Base-by-base conservation (phyloP, 768 basidiomycete species). In the Udeniomyces megalosporus region DNA sequence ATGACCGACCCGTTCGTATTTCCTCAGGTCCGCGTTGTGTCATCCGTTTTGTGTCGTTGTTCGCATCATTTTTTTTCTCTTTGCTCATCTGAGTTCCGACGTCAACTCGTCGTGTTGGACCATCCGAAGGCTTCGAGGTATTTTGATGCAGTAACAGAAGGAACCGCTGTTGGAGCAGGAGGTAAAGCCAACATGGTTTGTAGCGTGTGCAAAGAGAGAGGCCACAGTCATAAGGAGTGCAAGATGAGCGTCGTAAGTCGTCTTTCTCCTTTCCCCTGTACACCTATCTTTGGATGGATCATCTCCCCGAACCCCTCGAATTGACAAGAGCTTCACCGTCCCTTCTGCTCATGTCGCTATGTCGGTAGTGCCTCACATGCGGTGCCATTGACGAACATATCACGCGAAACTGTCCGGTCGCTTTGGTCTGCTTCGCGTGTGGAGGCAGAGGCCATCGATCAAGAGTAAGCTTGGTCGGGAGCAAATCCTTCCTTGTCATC, bases 351-450 rank as follows among this genome's bases (percentile, higher is more conserved):
- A 1, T 48, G 11, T 47, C 45, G 17, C 55, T 57, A 24, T 48
- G 22, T 31, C 26, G 24, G 22, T 38, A 65, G 63, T 65, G 63
- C 35, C 46, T 65, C n/a, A 65, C 63, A 1, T 65, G 63, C 46
- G 63, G 63, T 24, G 63, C 57, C 14, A 44, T 58, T 2, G 58
- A 65, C 35, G 57, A 59, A 38, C 63, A 65, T 28, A 42, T 24
- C 6, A 65, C 63, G 15, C 58, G 63, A 22, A 65, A 50, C n/a
- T 65, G 63, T 26, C 63, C 63, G 5, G 57, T 65, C 15, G 63
- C 63, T 24, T 47, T 65, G n/a, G 58, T 60, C 2, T 65, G 63
- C 46, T 65, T 65, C 35, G 52, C 58, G 1, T 65, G 63, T 31
- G 63, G 63, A 32, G 58, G 53, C n/a, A 26, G 63, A 45, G 63